phyloP scores from a whole-genome alignment of 108 stramenopile genomes.

The Fragilaria radians region DNA sequence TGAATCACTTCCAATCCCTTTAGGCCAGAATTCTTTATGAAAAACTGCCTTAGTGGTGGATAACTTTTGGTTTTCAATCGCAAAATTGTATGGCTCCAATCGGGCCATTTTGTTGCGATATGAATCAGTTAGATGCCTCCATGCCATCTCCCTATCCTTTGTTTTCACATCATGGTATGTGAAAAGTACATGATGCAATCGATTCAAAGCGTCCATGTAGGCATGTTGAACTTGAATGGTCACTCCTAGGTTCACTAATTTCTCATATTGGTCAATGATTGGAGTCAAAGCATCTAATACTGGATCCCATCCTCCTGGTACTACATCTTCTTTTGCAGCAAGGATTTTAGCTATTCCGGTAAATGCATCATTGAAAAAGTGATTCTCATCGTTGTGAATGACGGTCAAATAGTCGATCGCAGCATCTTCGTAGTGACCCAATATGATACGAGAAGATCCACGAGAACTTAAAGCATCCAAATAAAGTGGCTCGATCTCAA shows the following conservation, averaged over 20 bases:
- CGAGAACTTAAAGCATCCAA: conserved; percentile 55
- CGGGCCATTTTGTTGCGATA: conserved; percentile 63
- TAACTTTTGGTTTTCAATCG: conserved; percentile 46
- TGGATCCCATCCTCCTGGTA: conserved; percentile 48
- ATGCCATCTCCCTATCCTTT: conserved; percentile 51
- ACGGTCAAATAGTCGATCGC: conserved; percentile 47
- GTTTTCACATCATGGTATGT: conserved; percentile 75
- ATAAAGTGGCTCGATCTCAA: conserved; percentile 50
- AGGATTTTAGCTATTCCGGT: conserved; percentile 63
- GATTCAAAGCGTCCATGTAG: conserved; percentile 48
- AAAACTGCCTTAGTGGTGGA: conserved; percentile 57
- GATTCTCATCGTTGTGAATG: conserved; percentile 36
- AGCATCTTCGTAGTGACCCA: conserved; percentile 61
- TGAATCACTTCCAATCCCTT: conserved; percentile 48
- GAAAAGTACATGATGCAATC: conserved; percentile 68
- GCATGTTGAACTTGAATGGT: no score
- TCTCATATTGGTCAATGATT: no score
- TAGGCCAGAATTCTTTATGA: conserved; percentile 53
- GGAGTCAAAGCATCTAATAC: no score
- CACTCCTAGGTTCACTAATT: no score
- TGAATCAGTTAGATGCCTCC: conserved; percentile 46
- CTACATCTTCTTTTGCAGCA: conserved; percentile 51
- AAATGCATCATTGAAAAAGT: conserved; percentile 48
- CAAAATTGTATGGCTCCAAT: conserved; percentile 44
- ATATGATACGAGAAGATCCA: conserved; percentile 55